Conservation (phyloP, 192 early-diverging fungal species). For the Martensiomyces pterosporus region DNA sequence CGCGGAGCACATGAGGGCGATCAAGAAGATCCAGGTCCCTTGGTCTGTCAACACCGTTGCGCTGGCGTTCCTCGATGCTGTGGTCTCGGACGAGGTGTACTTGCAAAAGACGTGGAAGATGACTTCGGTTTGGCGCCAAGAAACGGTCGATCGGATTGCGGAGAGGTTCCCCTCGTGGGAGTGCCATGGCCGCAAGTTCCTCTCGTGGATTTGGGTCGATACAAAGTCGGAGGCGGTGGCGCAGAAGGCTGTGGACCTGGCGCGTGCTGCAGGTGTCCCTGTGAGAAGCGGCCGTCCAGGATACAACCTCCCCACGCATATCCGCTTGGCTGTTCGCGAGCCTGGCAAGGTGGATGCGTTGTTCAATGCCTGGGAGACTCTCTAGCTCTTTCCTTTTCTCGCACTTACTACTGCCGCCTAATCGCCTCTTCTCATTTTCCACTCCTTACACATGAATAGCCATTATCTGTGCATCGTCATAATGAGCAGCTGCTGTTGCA, state of each 20-base stretch:
- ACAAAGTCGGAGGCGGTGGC: conserved; percentile 57
- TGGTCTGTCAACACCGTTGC: conserved; percentile 93
- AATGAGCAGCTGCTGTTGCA: no score
- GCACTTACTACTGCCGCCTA: neutral
- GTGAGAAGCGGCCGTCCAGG: conserved; percentile 74
- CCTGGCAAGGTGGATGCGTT: conserved; percentile 65
- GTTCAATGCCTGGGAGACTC: conserved; percentile 62
- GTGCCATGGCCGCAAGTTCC: conserved; percentile 68
- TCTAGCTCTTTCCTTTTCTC: conserved; percentile 7
- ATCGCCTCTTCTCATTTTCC: no score
- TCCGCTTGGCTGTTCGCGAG: conserved; percentile 75
- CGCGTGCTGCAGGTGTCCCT: conserved; percentile 78
- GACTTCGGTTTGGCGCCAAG: conserved; percentile 63
- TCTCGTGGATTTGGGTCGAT: conserved; percentile 89
- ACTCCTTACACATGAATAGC: no score
- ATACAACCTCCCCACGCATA: conserved; percentile 68
- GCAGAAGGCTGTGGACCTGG: conserved; percentile 58
- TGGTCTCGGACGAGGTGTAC: conserved; percentile 65
- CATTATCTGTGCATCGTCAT: no score
- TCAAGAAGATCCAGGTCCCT: conserved; percentile 81
- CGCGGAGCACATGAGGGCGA: conserved; percentile 60
- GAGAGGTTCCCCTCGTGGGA: conserved; percentile 53
- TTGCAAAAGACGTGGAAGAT: conserved; percentile 74
- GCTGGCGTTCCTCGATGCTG: conserved; percentile 75
- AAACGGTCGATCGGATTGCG: conserved; percentile 34